Base-by-base conservation (phyloP, 164 flowering plant species). In the Kalanchoe fedtschenkoi region DNA sequence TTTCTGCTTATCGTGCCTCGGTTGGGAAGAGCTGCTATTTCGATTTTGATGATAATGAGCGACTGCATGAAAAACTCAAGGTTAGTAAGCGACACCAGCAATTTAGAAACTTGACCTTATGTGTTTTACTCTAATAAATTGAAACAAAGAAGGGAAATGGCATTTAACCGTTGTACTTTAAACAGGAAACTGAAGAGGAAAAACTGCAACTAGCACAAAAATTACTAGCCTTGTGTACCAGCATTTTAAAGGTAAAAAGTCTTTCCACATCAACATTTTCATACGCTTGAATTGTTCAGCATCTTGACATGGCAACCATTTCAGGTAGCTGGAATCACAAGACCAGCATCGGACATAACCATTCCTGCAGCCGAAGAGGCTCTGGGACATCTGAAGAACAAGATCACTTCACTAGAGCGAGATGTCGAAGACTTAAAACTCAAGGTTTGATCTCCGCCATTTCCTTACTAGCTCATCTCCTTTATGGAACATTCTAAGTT, bases 141-240 rank as follows among this genome's bases (percentile, higher is more conserved):
- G 43, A 8, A 19, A 54, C 22, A 24, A 32, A 7, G 21, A 58
- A 16, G 33, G 32, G 17, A 30, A 5, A 16, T 7, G 10, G 39
- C 22, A 58, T 58, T 19, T 57, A 57, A 29, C 61, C 33, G 34
- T 29, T 11, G 33, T 65, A 60, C 64, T 42, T 63, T 39, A 34
- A 26, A 65, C 82, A 88, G 96, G 90, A 87, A 71, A 69, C 74
- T n/a, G 92, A 89, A 69, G 84, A 83, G 43, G 98, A 86, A 68
- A 89, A 78, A 58, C 68, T 84, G 57, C 95, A 87, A 62, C 62
- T 91, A 57, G 96, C 95, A 19, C 88, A 84, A 69, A 82, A 77
- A 69, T 65, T 92, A 54, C 39, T 87, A 61, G 70, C 78, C 65
- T 68, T 89, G 65, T 87, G 88, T 69, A 92, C 91, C 61, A 80